Base-by-base conservation (phyloP, 805 yeast species). In the Suhomyces sp. region DNA sequence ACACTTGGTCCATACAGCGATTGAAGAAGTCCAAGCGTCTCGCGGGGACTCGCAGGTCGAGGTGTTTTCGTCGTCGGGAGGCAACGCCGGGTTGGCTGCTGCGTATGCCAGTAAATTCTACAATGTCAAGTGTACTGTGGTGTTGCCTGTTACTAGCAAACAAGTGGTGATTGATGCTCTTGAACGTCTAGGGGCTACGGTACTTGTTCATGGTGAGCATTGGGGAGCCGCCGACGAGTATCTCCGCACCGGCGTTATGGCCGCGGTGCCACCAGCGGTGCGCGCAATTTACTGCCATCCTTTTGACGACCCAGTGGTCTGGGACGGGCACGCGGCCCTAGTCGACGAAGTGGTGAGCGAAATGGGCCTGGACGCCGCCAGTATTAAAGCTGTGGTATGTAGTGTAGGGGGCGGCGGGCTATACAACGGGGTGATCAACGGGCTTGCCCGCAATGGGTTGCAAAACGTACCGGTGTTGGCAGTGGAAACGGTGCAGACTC, bases 361-460 rank as follows among this genome's bases (percentile, higher is more conserved):
- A 50, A 47, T 67, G 8, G 46, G 45, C 10, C 50, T 47, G 12
- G 64, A 59, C 10, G 44, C 60, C 1, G 24, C 41, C 13, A 23
- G 22, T n/a, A 59, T 70, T 10, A 65, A 63, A 53, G 72, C 66
- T 1, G 57, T 70, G 3, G 65, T 68, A 5, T 65, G 69, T 51
- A 64, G 70, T 47, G 68, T 63, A 41, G 74, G 74, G 9, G 74
- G 74, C n/a, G 74, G 73, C 5, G 73, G 74, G 4, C 57, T 70
- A 24, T 63, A 67, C 55, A 61, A 58, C 53, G 74, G 74, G 1
- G 53, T 69, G 3, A 61, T 67, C 10, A 54, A 53, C 6, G 74
- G 72, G 5, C 54, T 68, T 15, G 47, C 55, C 15, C 51, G 59
- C n/a, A 59, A 60, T 27, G 38, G 33, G 15, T 45, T 62, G 7